Percentiles rank a stretch among this genome's conserved stretches.
phyloP scores from a whole-genome alignment of 2,329 filamentous ascomycete species.

The Ceratocystis variospora region DNA sequence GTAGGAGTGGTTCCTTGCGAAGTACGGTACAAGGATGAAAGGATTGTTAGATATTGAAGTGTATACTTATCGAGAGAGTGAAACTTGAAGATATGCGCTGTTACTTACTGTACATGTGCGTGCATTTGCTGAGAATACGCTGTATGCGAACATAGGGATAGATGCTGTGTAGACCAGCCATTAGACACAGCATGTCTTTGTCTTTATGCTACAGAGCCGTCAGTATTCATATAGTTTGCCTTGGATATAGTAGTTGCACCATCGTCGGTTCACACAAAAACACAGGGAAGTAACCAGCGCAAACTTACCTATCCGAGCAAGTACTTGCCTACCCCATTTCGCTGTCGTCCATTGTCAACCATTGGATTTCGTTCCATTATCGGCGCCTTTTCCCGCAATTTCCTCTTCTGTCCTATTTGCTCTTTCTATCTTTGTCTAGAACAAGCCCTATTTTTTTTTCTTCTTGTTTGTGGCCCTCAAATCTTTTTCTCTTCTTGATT shows the following conservation, averaged over 20 bases:
- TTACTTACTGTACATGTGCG: too few relatives aligned
- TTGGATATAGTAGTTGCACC: neutral
- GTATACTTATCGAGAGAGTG: too few relatives aligned
- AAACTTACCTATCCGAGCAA: too few relatives aligned
- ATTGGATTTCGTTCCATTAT: constrained; percentile 7
- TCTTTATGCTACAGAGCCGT: neutral
- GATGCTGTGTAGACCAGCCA: neutral
- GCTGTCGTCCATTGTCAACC: neutral
- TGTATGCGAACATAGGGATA: neutral
- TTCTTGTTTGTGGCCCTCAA: constrained; percentile 2
- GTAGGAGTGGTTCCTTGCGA: neutral
- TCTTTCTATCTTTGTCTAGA: neutral
- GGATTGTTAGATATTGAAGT: neutral
- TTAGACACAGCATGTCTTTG: neutral
- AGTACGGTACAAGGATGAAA: neutral
- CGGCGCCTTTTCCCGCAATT: constrained; percentile 7
- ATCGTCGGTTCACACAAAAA: neutral
- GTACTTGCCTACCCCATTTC: neutral
- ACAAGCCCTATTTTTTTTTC: neutral
- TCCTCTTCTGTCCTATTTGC: constrained; percentile 5
- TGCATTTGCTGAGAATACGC: too few relatives aligned
- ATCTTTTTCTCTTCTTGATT: constrained; percentile 7
- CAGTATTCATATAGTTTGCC: neutral
- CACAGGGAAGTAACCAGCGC: neutral
- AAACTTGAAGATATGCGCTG: neutral